A percentile compares a stretch with the other conserved stretches of the same genome.
phyloP scores from a whole-genome alignment of 805 yeast species.

The Maudiozyma barnettii region DNA sequence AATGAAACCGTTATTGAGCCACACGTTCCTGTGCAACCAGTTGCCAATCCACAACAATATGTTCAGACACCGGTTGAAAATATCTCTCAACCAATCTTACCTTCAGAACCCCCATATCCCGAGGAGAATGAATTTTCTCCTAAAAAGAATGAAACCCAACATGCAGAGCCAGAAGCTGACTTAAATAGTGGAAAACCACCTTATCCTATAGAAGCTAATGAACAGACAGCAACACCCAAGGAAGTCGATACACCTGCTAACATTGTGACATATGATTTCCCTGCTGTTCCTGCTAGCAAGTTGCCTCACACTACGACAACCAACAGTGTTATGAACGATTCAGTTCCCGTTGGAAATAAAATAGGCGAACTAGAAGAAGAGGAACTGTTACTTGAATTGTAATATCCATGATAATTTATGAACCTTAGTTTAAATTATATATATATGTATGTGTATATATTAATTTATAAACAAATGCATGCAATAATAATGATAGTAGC shows the following conservation, averaged over 20 bases:
- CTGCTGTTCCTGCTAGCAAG: constrained; percentile 33
- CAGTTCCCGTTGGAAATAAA: constrained; percentile 7
- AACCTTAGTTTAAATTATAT: not conserved
- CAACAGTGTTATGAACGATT: not conserved
- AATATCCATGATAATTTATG: not conserved
- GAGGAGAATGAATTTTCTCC: constrained; percentile 12
- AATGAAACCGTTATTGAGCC: not conserved
- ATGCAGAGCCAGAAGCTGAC: not conserved
- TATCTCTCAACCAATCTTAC: constrained; percentile 1
- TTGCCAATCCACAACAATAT: not conserved
- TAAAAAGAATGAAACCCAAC: no score
- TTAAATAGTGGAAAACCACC: constrained; percentile 5
- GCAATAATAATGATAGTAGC: not conserved
- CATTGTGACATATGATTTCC: constrained; percentile 33
- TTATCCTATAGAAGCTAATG: constrained; percentile 14
- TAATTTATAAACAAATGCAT: not conserved
- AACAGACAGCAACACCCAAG: not conserved
- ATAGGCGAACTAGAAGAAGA: constrained; percentile 19
- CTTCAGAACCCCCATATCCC: constrained; percentile 26
- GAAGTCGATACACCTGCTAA: constrained; percentile 6
- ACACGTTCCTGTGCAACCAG: constrained; percentile 5
- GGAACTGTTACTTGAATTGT: constrained; percentile 25
- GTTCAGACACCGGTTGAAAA: not conserved
- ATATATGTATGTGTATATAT: not conserved
- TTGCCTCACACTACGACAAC: constrained; percentile 4